Conservation (phyloP, 1,139 yeast species). For the Eremothecium coryli region DNA sequence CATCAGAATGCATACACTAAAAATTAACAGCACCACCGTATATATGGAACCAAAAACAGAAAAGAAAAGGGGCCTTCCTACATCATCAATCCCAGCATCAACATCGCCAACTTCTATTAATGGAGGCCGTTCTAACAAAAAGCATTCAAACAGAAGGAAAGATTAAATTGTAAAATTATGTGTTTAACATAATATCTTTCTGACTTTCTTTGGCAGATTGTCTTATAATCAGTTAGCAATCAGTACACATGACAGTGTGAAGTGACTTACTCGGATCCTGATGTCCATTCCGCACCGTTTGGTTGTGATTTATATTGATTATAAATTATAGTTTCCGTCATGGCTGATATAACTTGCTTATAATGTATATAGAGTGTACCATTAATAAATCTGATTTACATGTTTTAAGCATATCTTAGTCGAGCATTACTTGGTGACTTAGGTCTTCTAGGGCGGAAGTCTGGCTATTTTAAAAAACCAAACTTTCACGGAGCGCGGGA, state of each 20-base stretch:
- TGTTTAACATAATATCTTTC: neutral
- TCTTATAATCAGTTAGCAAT: neutral
- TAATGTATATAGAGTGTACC: slow-evolving; percentile 8
- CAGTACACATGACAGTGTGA: neutral
- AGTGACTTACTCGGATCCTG: neutral
- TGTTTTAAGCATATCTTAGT: too few species aligned
- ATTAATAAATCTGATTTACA: slow-evolving; percentile 5
- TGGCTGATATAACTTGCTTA: slow-evolving; percentile 4
- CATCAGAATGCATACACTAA: slow-evolving; percentile 21
- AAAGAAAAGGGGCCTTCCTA: slow-evolving; percentile 16
- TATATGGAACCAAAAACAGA: slow-evolving; percentile 23
- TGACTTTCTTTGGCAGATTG: slow-evolving; percentile 1
- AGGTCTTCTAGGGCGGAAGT: too few species aligned
- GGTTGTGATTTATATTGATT: slow-evolving; percentile 10
- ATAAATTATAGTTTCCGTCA: slow-evolving; percentile 8
- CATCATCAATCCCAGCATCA: slow-evolving; percentile 9
- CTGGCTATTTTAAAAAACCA: too few species aligned
- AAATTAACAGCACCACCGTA: slow-evolving; percentile 20
- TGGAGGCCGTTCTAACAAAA: slow-evolving; percentile 9
- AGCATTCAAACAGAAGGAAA: slow-evolving; percentile 8
- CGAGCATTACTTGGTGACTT: too few species aligned
- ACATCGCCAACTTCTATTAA: slow-evolving; percentile 8
- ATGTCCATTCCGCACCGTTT: slow-evolving; percentile 1
- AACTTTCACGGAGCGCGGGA: too few species aligned
- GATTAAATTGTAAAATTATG: neutral